These are phyloP conservation scores for Pyrus bretschneideri DNA, from an alignment of 306 rosid genomes.

Conservation along the genomic window DNA sequence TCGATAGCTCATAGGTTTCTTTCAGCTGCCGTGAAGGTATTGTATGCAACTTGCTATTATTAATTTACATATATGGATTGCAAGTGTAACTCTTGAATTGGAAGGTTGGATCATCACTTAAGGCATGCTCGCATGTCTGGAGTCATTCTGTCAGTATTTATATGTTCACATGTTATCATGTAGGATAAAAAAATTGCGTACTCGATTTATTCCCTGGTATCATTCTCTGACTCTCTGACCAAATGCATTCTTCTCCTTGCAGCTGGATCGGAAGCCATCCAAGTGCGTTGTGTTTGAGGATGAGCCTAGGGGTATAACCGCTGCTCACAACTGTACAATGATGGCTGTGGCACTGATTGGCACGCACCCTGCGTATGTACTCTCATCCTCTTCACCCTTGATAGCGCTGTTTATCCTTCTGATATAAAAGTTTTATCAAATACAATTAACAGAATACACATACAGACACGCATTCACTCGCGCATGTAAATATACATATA, in stretches of 20 bases:
- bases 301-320: constrained; percentile 93
- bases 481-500: neutral
- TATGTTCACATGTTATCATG: neutral
- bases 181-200: neutral
- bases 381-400: neutral
- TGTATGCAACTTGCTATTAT: neutral
- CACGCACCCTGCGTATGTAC: constrained; percentile 78
- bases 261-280: constrained; percentile 94
- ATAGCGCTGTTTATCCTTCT: neutral
- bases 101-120: neutral
- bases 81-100: neutral
- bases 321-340: constrained; percentile 98
- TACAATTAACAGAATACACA: too few relatives aligned
- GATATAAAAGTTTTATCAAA: neutral
- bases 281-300: constrained; percentile 97
- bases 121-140: neutral
- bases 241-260: constrained; percentile 22
- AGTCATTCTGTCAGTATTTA: neutral
- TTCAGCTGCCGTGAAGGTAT: constrained; percentile 94
- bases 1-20: constrained; percentile 98
- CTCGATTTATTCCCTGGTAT: neutral
- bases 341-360: constrained; percentile 94
- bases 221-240: constrained; percentile 21
- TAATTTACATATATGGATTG: neutral
- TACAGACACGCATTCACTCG: neutral